Conservation (phyloP, 2,329 filamentous ascomycete genomes). For the Ophiosphaerella korrae region DNA sequence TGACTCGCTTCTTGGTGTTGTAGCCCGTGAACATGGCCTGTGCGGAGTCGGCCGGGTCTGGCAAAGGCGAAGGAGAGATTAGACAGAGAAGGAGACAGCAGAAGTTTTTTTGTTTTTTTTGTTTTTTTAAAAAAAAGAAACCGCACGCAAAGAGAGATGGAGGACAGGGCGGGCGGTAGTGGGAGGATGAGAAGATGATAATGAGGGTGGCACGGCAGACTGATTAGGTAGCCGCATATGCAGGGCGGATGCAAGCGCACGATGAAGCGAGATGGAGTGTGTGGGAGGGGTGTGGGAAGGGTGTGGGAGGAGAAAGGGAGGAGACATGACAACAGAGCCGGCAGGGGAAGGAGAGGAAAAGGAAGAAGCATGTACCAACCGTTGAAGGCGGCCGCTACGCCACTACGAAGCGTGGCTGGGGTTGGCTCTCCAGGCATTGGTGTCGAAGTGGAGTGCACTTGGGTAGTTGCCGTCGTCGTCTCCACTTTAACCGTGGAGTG, state of each 20-base stretch:
- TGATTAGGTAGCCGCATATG: neutral
- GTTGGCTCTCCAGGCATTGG: neutral
- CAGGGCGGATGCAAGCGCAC: neutral
- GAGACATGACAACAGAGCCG: slow-evolving; percentile 2
- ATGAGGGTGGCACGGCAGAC: neutral
- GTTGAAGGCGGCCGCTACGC: slow-evolving; percentile 49
- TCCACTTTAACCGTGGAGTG: too few relatives aligned
- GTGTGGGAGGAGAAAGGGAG: neutral
- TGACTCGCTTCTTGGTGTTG: slow-evolving; percentile 79
- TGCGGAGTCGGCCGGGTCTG: slow-evolving; percentile 34
- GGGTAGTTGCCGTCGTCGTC: neutral
- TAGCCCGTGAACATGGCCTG: slow-evolving; percentile 56
- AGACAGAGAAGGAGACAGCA: neutral
- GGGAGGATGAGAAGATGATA: neutral
- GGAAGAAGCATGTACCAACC: slow-evolving; percentile 28
- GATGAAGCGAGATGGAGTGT: neutral
- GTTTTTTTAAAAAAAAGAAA: neutral
- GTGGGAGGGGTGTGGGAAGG: neutral
- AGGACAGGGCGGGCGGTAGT: neutral
- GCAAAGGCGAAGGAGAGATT: neutral
- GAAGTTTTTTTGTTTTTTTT: too few relatives aligned
- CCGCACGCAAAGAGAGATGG: neutral
- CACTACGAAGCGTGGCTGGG: slow-evolving; percentile 38
- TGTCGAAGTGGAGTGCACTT: neutral
- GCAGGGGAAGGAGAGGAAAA: slow-evolving; percentile 1